Conservation (phyloP, 495 filamentous ascomycete genomes). For the Talaromyces ruber region DNA sequence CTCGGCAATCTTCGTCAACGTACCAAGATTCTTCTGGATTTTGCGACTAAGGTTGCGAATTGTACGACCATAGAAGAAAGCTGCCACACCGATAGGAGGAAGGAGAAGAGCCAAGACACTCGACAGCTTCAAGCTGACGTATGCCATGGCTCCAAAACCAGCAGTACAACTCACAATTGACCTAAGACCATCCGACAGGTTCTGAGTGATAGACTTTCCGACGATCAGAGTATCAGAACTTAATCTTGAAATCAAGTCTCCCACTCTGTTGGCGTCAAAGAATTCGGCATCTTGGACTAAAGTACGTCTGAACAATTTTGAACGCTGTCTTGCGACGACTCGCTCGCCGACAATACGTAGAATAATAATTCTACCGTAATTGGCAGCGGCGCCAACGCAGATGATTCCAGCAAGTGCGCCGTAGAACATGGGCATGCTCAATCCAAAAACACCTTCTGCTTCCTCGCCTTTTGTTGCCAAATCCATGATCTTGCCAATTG, state of each 20-base stretch:
- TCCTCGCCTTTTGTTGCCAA: slow-evolving; percentile 58
- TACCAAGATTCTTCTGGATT: slow-evolving; percentile 87
- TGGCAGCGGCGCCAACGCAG: slow-evolving; percentile 68
- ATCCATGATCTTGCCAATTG: slow-evolving; percentile 92
- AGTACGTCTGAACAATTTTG: slow-evolving; percentile 81
- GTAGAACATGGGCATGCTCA: slow-evolving; percentile 71
- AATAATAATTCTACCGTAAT: slow-evolving; percentile 89
- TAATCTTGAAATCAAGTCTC: slow-evolving; percentile 89
- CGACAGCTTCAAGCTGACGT: slow-evolving; percentile 85
- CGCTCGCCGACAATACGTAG: slow-evolving; percentile 93
- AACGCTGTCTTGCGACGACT: slow-evolving; percentile 81
- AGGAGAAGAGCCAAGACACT: slow-evolving; percentile 78
- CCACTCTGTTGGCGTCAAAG: slow-evolving; percentile 95
- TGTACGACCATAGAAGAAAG: slow-evolving; percentile 81
- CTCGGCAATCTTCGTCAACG: slow-evolving; percentile 91
- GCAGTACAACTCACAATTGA: slow-evolving; percentile 80
- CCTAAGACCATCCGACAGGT: slow-evolving; percentile 87
- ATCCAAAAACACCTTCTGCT: slow-evolving; percentile 55
- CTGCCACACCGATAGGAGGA: slow-evolving; percentile 83
- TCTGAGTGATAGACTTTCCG: slow-evolving; percentile 96
- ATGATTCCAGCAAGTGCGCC: slow-evolving; percentile 61
- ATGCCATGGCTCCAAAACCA: slow-evolving; percentile 85
- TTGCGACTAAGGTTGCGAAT: slow-evolving; percentile 81
- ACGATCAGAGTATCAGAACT: slow-evolving; percentile 96
- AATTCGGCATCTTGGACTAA: slow-evolving; percentile 96